Percentiles rank a stretch among this genome's conserved stretches.
These are phyloP conservation scores for Glonium stellatum DNA, from an alignment of 495 filamentous ascomycete genomes.

Conservation along the genomic window DNA sequence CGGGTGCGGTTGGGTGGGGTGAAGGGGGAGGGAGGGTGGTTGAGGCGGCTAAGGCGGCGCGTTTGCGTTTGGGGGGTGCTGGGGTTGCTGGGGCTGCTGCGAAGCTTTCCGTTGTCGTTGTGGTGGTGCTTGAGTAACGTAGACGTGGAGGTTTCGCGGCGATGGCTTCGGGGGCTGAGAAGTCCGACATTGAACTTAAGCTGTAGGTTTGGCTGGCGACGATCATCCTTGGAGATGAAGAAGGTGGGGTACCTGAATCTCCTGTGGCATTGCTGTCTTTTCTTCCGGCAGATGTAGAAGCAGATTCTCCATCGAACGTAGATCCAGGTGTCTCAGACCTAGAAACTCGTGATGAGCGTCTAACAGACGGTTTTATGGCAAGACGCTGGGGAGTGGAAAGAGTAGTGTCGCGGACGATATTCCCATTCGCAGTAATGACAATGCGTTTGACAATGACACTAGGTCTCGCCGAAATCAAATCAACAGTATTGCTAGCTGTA, in stretches of 20 bases:
- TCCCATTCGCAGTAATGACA: neutral
- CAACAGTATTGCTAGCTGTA: neutral
- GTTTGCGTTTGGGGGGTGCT: neutral
- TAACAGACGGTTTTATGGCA: neutral
- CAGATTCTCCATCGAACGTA: neutral
- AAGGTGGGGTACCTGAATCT: neutral
- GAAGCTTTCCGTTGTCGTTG: neutral
- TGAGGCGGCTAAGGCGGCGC: neutral
- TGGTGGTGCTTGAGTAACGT: neutral
- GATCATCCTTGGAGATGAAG: neutral
- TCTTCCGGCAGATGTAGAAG: neutral
- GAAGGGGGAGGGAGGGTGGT: neutral
- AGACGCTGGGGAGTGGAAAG: neutral
- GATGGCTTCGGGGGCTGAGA: too few species aligned
- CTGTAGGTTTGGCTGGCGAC: too few species aligned
- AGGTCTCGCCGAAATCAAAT: neutral
- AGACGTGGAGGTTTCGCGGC: neutral
- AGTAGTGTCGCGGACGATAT: neutral
- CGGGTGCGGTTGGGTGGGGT: neutral
- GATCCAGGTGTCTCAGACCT: neutral
- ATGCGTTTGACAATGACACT: neutral
- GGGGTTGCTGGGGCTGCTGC: neutral
- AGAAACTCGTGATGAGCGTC: neutral
- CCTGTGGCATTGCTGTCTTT: neutral
- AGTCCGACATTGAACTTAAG: too few species aligned